These are phyloP conservation scores for Fusarium praegraminearum DNA, from an alignment of 2,329 filamentous ascomycete genomes.

Conservation along the genomic window DNA sequence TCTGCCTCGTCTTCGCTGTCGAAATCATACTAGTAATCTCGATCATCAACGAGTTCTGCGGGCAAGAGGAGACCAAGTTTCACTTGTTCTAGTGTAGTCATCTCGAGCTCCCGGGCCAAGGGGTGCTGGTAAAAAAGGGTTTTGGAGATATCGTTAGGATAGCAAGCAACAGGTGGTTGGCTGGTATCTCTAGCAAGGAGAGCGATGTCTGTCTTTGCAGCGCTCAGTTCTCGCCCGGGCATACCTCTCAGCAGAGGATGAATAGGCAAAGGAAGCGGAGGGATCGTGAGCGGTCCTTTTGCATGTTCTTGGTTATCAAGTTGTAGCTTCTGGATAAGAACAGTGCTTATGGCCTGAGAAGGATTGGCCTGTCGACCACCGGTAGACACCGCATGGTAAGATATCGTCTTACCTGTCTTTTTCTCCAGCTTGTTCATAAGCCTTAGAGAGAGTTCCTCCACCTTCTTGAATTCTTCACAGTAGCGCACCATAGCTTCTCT, in stretches of 20 bases:
- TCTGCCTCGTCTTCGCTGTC: constrained; percentile 51
- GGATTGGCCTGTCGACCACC: constrained; percentile 9
- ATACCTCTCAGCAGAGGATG: constrained; percentile 60
- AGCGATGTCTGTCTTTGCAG: constrained; percentile 54
- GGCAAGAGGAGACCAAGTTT: constrained; percentile 53
- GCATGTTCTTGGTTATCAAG: constrained; percentile 6
- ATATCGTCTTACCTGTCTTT: constrained; percentile 2
- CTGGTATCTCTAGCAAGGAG: constrained; percentile 51
- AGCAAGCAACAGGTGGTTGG: constrained; percentile 49
- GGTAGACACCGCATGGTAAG: constrained; percentile 3
- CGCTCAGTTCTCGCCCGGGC: constrained; percentile 55
- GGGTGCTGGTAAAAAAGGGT: constrained; percentile 55
- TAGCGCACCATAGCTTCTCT: constrained; percentile 50
- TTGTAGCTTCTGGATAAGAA: constrained; percentile 20
- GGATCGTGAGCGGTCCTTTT: not conserved
- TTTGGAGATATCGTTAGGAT: constrained; percentile 52
- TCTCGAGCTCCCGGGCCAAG: constrained; percentile 48
- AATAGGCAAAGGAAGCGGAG: constrained; percentile 27
- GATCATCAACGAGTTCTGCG: constrained; percentile 48
- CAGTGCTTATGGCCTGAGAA: constrained; percentile 9
- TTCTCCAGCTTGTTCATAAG: constrained; percentile 41
- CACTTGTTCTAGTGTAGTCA: constrained; percentile 48
- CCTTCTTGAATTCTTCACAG: constrained; percentile 51
- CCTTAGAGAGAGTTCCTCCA: constrained; percentile 49
- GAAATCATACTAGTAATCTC: constrained; percentile 55